phyloP scores from a whole-genome alignment of 148 eudicot species.

The Tetragonia tetragonoides region DNA sequence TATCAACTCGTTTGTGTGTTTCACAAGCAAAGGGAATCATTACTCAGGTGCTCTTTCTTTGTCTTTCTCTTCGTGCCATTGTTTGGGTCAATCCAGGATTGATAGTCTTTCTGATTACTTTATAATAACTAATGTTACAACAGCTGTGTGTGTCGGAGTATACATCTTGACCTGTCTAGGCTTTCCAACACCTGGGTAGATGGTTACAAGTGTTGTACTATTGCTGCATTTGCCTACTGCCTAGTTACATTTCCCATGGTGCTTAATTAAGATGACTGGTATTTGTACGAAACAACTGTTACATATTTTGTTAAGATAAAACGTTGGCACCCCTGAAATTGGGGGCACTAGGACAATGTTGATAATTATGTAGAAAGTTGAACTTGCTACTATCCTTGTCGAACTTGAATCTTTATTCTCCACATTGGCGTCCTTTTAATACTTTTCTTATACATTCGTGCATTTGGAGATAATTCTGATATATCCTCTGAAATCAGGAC shows the following conservation, averaged over 20 bases:
- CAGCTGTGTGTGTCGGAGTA: no score
- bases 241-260: background rate
- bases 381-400: background rate
- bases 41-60: constrained; percentile 63
- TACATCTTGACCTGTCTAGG: no score
- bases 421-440: background rate
- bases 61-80: background rate
- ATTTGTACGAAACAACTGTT: background rate
- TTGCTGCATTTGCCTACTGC: background rate
- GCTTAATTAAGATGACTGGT: background rate
- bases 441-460: background rate
- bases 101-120: background rate
- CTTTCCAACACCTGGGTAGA: no score
- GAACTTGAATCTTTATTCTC: background rate
- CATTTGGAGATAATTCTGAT: constrained; percentile 19
- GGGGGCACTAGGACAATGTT: no score
- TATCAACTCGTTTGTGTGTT: constrained; percentile 76
- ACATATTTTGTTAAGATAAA: background rate
- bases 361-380: no score
- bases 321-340: no score
- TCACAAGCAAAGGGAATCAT: constrained; percentile 85
- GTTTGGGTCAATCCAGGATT: background rate
- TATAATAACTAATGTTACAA: no score
- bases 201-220: background rate
- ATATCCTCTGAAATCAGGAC: constrained; percentile 51